These are phyloP conservation scores for Akebia trifoliata DNA, from an alignment of 164 flowering plant genomes.

Conservation along the genomic window DNA sequence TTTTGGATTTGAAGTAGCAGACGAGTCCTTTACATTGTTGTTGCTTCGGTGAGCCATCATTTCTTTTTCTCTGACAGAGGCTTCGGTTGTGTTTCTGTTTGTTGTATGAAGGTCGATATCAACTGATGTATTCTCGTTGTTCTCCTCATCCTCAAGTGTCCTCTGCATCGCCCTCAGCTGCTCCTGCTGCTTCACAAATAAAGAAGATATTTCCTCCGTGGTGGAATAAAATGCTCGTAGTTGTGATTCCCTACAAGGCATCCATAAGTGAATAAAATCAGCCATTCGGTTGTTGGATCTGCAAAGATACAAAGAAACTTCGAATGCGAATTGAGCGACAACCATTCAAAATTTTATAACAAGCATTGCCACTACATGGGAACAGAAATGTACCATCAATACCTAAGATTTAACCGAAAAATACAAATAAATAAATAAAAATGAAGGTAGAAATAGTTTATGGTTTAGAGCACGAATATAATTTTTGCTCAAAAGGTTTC, in stretches of 20 bases:
- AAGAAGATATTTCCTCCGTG: conserved; percentile 76
- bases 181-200: conserved; percentile 89
- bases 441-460: too few species aligned
- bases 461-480: too few species aligned
- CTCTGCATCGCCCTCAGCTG: conserved; percentile 94
- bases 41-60: conserved; percentile 18
- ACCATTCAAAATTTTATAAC: neutral
- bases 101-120: conserved; percentile 47
- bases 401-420: too few species aligned
- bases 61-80: conserved; percentile 19
- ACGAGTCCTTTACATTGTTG: conserved; percentile 35
- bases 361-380: neutral
- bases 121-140: conserved; percentile 58
- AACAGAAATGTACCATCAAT: neutral
- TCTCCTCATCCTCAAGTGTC: conserved; percentile 93
- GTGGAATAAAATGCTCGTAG: conserved; percentile 96
- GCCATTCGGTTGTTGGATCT: neutral
- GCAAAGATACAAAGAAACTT: neutral
- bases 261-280: neutral
- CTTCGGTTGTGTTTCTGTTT: conserved; percentile 18
- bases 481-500: too few species aligned
- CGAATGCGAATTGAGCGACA: too few species aligned
- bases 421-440: too few species aligned
- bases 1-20: conserved; percentile 46
- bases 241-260: conserved; percentile 83